Evolutionary conservation across 495 filamentous ascomycete genomes (phyloP), one percentile per base, ranked within the genome.

Genomic region (Penicillium samsonianum): DNA sequence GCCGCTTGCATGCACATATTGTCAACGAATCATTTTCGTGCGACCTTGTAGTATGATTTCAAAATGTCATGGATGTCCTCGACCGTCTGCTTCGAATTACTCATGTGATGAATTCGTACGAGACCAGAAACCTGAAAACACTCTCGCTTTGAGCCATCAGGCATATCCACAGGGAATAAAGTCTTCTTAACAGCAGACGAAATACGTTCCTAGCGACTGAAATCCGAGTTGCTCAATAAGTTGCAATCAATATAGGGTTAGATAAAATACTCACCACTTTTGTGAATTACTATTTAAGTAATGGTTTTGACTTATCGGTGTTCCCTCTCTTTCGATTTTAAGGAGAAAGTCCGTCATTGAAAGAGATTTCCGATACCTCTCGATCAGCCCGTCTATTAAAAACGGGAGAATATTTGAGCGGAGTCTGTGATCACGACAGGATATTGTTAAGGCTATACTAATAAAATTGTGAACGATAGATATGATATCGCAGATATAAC

Each of bases 231-330:
- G n/a, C n/a, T n/a, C n/a, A n/a, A n/a, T n/a, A n/a, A n/a, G n/a
- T n/a, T n/a, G n/a, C n/a, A n/a, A n/a, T n/a, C n/a, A n/a, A n/a
- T n/a, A n/a, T n/a, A n/a, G n/a, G n/a, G n/a, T n/a, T n/a, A n/a
- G n/a, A n/a, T n/a, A n/a, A n/a, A n/a, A n/a, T n/a, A n/a, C n/a
- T 22, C 6, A 43, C 40, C 23, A 45, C 6, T 26, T 45, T 26
- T 45, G 42, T 26, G 25, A 26, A 33, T 73, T 77, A 3, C 77
- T 72, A 47, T 72, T 80, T 57, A 87, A 80, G 50, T 79, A 80
- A 50, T 82, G 79, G 54, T 84, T 82, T 10, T 75, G 58, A 0
- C 84, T 88, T 35, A 75, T 61, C 2, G 76, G 78, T 0, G 57
- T 70, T 0, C 74, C 75, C 4, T 69, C 58, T 1, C 75, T 67